Evolutionary conservation across 345 rosid species (phyloP), one percentile per base, ranked within the genome.

Genomic region (Microcos paniculata): DNA sequence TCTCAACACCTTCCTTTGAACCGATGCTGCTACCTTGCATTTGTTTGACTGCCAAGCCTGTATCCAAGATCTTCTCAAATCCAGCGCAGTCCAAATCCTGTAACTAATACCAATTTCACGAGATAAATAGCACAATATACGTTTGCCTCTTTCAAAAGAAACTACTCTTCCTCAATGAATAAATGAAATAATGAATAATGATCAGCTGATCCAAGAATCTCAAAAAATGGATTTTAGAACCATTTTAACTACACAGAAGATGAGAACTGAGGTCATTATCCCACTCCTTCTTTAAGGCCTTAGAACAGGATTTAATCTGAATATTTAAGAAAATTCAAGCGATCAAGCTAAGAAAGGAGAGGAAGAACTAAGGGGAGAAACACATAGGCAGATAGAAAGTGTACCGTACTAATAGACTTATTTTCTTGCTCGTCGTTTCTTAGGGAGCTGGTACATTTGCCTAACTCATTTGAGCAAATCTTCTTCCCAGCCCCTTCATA

Each of bases 401-500:
- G 28, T 10, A 78, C 84, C 83, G 10, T 78, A 74, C 53, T 31
- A 19, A 8, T 26, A 23, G 71, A 72, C 55, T 58, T 63, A 49
- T 42, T 76, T n/a, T 74, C 81, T 19, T 62, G 72, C 78, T 49
- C 31, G 56, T 67, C 56, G 12, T 42, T 67, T 62, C 61, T 40
- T 2, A 16, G 16, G 43, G 58, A 57, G 66, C 24, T 62, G 33
- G 56, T 52, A 49, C 71, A 64, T 64, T 62, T 70, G n/a, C 45
- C 68, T 23, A 68, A 62, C 15, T 70, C 83, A 74, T 48, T 74
- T 28, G 81, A 66, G 49, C 5, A 18, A 38, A 68, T 59, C 74
- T 65, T 73, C 79, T 70, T 77, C 66, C 23, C 68, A 71, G 73
- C 9, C 59, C 21, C 53, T 77, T 79, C 76, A 80, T 75, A 45